phyloP scores from a whole-genome alignment of 169 alveolate genomes.

The Babesia bovis region DNA sequence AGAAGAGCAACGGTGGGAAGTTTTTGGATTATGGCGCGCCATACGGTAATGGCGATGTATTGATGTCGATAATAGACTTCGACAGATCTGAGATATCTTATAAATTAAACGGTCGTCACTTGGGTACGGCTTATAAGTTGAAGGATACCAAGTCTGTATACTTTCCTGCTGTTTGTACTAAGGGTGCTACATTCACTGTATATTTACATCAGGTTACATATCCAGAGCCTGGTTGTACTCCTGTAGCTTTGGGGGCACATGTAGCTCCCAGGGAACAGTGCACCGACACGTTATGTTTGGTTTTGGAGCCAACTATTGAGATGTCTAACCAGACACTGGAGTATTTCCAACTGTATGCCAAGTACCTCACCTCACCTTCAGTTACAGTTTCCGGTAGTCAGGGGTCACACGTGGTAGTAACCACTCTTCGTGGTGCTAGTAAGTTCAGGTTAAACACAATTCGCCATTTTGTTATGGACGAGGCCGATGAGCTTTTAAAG shows the following conservation, averaged over 20 bases:
- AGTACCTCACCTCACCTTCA: conserved; percentile 8
- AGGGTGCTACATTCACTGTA: not conserved
- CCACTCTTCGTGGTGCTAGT: conserved; percentile 14
- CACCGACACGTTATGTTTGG: no score
- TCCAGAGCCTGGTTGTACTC: conserved; percentile 22
- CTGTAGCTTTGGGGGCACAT: not conserved
- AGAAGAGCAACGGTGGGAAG: conserved; percentile 22
- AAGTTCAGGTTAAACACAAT: conserved; percentile 28
- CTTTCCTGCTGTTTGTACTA: conserved; percentile 12
- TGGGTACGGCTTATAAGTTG: conserved; percentile 8
- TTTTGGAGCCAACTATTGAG: no score
- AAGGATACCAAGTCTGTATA: not conserved
- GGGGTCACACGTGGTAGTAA: conserved; percentile 17
- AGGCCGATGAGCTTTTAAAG: conserved; percentile 67
- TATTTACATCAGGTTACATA: not conserved
- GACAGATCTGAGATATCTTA: not conserved
- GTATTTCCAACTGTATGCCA: conserved; percentile 9
- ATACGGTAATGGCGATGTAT: conserved; percentile 6
- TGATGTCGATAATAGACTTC: not conserved
- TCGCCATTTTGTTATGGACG: conserved; percentile 56
- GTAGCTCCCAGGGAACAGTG: no score
- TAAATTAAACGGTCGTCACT: conserved; percentile 12
- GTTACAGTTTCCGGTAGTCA: conserved; percentile 4
- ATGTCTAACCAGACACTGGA: conserved; percentile 15
- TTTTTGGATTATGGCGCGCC: conserved; percentile 16